These are phyloP conservation scores for Magnusiomyces tetraspermus DNA, from an alignment of 1,139 yeast species.

Conservation along the genomic window DNA sequence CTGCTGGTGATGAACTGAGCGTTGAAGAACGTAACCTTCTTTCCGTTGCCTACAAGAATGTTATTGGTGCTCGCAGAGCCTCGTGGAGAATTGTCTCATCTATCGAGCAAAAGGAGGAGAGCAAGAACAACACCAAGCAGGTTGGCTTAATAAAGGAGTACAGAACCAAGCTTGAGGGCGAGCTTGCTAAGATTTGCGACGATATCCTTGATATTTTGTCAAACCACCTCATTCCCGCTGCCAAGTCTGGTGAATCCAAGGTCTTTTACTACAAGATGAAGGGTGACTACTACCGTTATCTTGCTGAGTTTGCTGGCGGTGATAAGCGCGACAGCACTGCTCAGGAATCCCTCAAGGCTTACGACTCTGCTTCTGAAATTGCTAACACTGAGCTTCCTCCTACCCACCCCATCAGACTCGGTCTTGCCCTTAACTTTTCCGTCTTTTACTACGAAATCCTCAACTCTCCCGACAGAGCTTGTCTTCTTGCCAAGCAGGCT, in stretches of 20 bases:
- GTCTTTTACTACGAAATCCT: slow-evolving; percentile 97
- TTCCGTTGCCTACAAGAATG: slow-evolving; percentile 96
- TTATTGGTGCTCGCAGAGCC: slow-evolving; percentile 98
- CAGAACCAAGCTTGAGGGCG: slow-evolving; percentile 92
- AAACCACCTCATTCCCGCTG: slow-evolving; percentile 84
- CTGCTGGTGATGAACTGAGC: slow-evolving; percentile 88
- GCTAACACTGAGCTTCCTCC: slow-evolving; percentile 98
- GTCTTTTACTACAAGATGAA: slow-evolving; percentile 98
- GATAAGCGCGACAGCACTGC: slow-evolving; percentile 95
- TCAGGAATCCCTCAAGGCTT: slow-evolving; percentile 87
- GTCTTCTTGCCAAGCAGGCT: slow-evolving; percentile 98
- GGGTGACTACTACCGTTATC: slow-evolving; percentile 99
- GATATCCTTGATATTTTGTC: slow-evolving; percentile 85
- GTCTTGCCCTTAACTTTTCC: slow-evolving; percentile 94
- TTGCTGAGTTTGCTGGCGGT: slow-evolving; percentile 92
- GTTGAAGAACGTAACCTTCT: slow-evolving; percentile 97
- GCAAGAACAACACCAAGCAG: slow-evolving; percentile 80
- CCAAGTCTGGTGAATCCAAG: slow-evolving; percentile 96
- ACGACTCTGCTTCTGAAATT: slow-evolving; percentile 92
- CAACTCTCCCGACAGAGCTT: slow-evolving; percentile 97
- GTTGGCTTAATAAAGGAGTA: slow-evolving; percentile 85
- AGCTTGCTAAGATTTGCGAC: slow-evolving; percentile 89
- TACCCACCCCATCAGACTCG: slow-evolving; percentile 97
- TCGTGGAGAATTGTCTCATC: slow-evolving; percentile 99
- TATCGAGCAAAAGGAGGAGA: slow-evolving; percentile 97